A percentile compares a stretch with the other conserved stretches of the same genome.
phyloP scores from a whole-genome alignment of 169 alveolate genomes.

The Cryptosporidium bovis region DNA sequence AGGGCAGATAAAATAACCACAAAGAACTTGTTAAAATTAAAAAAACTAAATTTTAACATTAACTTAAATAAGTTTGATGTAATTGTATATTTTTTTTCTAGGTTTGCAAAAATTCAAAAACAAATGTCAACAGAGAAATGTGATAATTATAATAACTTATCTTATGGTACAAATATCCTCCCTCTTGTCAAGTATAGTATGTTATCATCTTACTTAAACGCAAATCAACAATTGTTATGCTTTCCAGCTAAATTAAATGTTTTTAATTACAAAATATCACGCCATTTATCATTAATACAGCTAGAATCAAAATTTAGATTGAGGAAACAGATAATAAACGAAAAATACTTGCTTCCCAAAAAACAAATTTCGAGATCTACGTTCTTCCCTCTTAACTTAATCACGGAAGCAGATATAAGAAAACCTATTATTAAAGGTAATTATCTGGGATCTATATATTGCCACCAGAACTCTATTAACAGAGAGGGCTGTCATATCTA shows the following conservation, averaged over 20 bases:
- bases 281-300: conserved; percentile 22
- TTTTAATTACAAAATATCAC: neutral
- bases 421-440: conserved; percentile 32
- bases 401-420: too few species aligned
- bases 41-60: neutral
- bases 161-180: too few species aligned
- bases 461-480: conserved; percentile 4
- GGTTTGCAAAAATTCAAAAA: too few species aligned
- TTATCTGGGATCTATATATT: conserved; percentile 56
- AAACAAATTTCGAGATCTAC: neutral
- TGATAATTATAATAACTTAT: neutral
- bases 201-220: neutral
- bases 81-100: neutral
- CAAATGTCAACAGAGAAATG: neutral
- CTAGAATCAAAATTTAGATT: conserved; percentile 17
- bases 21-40: conserved; percentile 1
- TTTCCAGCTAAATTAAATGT: neutral
- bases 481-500: conserved; percentile 15
- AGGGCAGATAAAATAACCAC: neutral
- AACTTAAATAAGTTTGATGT: neutral
- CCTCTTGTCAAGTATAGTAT: neutral
- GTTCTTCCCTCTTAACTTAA: too few species aligned
- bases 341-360: neutral
- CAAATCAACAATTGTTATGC: neutral
- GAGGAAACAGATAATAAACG: neutral